Base-by-base conservation (phyloP, 1,139 yeast species). In the Suhomyces bribrorum region DNA sequence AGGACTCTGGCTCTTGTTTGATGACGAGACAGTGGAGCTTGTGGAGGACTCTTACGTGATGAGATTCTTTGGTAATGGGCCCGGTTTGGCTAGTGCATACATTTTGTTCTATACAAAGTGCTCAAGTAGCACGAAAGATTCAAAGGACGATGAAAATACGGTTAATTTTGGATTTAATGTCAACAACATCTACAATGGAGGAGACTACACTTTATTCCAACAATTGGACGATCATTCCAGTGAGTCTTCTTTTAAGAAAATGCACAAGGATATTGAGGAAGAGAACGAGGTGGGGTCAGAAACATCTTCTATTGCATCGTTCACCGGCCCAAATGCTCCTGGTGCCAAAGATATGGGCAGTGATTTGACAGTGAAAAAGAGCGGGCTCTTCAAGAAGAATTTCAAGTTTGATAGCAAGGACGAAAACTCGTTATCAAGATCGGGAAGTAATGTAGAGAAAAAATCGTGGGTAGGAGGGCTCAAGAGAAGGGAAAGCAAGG, bases 11-110 rank as follows among this genome's bases (percentile, higher is more conserved):
- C 66, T 92, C 23, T 64, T 92, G 43, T 92, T 87, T 62, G 98
- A 92, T 59, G 98, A 92, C 60, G 98, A 92, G 61, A 83, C 94
- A 14, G 96, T 90, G 5, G 97, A 90, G 54, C 69, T 86, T 20
- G 92, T 92, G 6, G 89, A 84, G 48, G 96, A 89, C 46, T 72
- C 77, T 32, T 88, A 84, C 50, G 97, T 92, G 4, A 75, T 83
- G 64, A 78, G 86, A 53, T 92, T 90, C 58, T 85, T 87, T 53
- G 98, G 98, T 15, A 90, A 88, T 56, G 82, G 86, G 3, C 85
- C 87, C 5, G 95, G 95, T 3, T 74, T 88, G 54, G 94, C 96
- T 0, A 84, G 96, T 33, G 97, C 97, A 0, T 92, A 92, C 59
- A 83, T 92, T 12, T 65, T 92, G 41, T 88, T 90, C 52, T 92